Evolutionary conservation across 2,329 filamentous ascomycete species (phyloP).

Genomic region (Hypomyces rosellus): DNA sequence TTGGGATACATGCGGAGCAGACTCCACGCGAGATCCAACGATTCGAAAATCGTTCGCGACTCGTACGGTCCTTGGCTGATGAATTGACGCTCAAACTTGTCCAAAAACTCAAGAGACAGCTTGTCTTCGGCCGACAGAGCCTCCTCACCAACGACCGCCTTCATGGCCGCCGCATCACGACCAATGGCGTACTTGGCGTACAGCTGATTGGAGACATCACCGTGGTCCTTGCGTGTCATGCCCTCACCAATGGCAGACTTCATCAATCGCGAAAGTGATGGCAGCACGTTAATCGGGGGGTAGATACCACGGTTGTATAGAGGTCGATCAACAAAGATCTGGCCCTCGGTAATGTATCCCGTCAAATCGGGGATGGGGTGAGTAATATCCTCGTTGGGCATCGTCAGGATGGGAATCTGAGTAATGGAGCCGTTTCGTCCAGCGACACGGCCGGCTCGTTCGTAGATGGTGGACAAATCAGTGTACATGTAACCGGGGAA

Average conservation of each 20-base stretch:
- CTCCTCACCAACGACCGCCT: slow-evolving; percentile 98
- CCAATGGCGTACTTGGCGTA: slow-evolving; percentile 99
- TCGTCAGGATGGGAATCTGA: slow-evolving; percentile 96
- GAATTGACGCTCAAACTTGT: slow-evolving; percentile 96
- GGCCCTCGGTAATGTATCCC: slow-evolving; percentile 97
- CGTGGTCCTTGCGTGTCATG: slow-evolving; percentile 93
- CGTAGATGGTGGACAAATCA: slow-evolving; percentile 99
- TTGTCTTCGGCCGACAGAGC: slow-evolving; percentile 94
- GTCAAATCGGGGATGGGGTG: slow-evolving; percentile 98
- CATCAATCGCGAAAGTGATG: slow-evolving; percentile 98
- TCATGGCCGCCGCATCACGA: slow-evolving; percentile 97
- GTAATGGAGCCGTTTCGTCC: slow-evolving; percentile 98
- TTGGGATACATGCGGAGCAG: slow-evolving; percentile 95
- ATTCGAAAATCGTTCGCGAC: slow-evolving; percentile 84
- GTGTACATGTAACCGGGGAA: slow-evolving; percentile 99
- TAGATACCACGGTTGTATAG: slow-evolving; percentile 96
- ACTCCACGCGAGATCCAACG: slow-evolving; percentile 92
- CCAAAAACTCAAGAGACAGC: slow-evolving; percentile 93
- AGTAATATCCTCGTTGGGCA: slow-evolving; percentile 99
- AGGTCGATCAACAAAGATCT: slow-evolving; percentile 94
- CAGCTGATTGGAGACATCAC: slow-evolving; percentile 97
- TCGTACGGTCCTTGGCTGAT: slow-evolving; percentile 92
- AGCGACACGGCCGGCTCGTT: slow-evolving; percentile 94
- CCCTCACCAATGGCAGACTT: slow-evolving; percentile 98
- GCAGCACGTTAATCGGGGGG: slow-evolving; percentile 96